These are phyloP conservation scores for Margaritispora aquatica DNA, from an alignment of 495 filamentous ascomycete species.

Conservation along the genomic window DNA sequence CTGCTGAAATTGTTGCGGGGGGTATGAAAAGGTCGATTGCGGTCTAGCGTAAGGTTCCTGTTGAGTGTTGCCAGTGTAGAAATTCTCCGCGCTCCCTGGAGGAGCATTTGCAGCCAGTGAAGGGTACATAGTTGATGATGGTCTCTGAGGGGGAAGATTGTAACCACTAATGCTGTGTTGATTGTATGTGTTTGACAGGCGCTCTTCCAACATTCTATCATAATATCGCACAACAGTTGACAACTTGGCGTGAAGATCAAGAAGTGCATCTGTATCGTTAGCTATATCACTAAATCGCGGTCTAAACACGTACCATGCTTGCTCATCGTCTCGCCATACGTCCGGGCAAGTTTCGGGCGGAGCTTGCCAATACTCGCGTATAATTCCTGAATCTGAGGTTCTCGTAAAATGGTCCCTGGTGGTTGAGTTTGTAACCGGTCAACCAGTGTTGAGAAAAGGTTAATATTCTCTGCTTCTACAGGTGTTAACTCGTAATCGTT, in stretches of 20 bases:
- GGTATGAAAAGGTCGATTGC: slow-evolving; percentile 26
- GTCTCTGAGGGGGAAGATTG: slow-evolving; percentile 39
- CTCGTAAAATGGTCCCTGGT: slow-evolving; percentile 87
- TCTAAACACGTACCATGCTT: slow-evolving; percentile 93
- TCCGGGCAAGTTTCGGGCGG: slow-evolving; percentile 88
- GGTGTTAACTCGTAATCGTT: slow-evolving; percentile 93
- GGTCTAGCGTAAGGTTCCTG: slow-evolving; percentile 44
- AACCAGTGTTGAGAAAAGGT: slow-evolving; percentile 89
- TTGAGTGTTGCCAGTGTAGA: slow-evolving; percentile 63
- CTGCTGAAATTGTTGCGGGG: slow-evolving; percentile 24
- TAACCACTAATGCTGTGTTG: slow-evolving; percentile 63
- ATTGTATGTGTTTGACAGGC: slow-evolving; percentile 85
- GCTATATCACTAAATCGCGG: slow-evolving; percentile 1
- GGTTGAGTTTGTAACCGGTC: slow-evolving; percentile 93
- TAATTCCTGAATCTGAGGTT: slow-evolving; percentile 95
- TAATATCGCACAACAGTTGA: slow-evolving; percentile 98
- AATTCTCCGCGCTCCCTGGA: slow-evolving; percentile 63
- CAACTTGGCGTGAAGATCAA: slow-evolving; percentile 91
- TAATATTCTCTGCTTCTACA: slow-evolving; percentile 95
- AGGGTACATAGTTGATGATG: slow-evolving; percentile 62
- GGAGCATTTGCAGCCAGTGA: slow-evolving; percentile 47
- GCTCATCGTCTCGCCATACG: slow-evolving; percentile 99
- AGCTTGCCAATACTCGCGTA: slow-evolving; percentile 94
- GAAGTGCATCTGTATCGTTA: slow-evolving; percentile 62
- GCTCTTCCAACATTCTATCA: slow-evolving; percentile 95